These are phyloP conservation scores for Bipolaris cookei DNA, from an alignment of 2,329 filamentous ascomycete species.

Conservation along the genomic window DNA sequence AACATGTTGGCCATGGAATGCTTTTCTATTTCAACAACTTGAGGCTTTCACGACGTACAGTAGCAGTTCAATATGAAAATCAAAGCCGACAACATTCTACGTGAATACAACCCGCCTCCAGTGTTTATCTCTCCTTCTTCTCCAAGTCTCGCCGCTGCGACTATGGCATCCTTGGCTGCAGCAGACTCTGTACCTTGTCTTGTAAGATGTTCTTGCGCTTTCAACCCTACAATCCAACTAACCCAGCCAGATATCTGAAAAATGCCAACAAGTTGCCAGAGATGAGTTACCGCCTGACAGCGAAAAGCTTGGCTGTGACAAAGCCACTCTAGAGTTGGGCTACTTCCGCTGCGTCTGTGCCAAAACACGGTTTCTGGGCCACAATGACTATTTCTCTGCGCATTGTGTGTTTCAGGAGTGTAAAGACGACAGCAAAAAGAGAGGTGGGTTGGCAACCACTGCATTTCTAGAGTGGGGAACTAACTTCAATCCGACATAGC, in stretches of 20 bases:
- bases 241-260: conserved; percentile 6
- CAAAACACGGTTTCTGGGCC: background rate
- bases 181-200: background rate
- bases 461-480: background rate
- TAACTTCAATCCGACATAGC: conserved; percentile 9
- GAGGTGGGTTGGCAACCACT: conserved; percentile 4
- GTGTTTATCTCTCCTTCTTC: background rate
- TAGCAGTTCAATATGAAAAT: background rate
- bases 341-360: conserved; percentile 15
- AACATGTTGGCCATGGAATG: background rate
- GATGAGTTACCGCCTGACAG: background rate
- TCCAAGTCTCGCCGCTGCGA: background rate
- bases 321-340: background rate
- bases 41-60: background rate
- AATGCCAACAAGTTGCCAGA: conserved; percentile 4
- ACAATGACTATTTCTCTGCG: conserved; percentile 12
- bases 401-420: conserved; percentile 16
- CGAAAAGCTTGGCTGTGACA: conserved; percentile 2
- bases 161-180: background rate
- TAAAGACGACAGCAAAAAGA: conserved; percentile 1
- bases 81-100: background rate
- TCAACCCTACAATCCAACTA: background rate
- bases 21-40: background rate
- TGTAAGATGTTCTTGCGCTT: background rate
- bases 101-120: background rate